A percentile compares a stretch with the other conserved stretches of the same genome.
Conservation (phyloP, 2,329 filamentous ascomycete genomes). For the Trichoderma breve region DNA sequence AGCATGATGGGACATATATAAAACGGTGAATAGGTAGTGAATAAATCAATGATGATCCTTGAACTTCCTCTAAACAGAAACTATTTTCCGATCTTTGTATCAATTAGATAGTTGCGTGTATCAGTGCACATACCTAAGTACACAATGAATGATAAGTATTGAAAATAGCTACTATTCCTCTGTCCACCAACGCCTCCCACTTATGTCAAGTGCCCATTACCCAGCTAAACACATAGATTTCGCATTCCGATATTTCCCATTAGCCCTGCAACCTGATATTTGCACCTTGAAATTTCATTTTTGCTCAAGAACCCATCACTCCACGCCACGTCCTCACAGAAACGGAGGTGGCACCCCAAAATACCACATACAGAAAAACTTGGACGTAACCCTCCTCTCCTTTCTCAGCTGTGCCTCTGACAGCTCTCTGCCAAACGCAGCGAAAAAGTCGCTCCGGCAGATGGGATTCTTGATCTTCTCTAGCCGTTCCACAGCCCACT, state of each 20-base stretch:
- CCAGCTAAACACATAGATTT: not conserved
- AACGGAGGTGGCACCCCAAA: conserved; percentile 25
- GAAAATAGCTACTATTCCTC: not conserved
- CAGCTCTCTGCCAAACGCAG: conserved; percentile 23
- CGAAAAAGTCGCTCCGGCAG: conserved; percentile 24
- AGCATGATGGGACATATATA: not conserved
- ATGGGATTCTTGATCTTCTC: conserved; percentile 18
- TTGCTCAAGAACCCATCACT: not conserved
- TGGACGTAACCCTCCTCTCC: conserved; percentile 27
- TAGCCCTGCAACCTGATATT: not conserved
- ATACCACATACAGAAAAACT: conserved; percentile 26
- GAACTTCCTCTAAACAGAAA: not conserved
- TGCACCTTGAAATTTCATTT: not conserved
- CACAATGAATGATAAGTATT: not conserved
- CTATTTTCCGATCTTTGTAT: not conserved
- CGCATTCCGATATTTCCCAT: not conserved
- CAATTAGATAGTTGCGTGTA: not conserved
- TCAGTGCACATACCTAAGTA: not conserved
- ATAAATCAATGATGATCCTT: not conserved
- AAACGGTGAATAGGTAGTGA: not conserved
- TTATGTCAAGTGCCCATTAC: not conserved
- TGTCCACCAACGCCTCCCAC: not conserved
- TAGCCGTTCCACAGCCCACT: conserved; percentile 25
- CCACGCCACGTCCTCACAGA: conserved; percentile 9
- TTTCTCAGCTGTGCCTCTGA: conserved; percentile 24